A percentile compares a stretch with the other conserved stretches of the same genome.
Conservation (phyloP, 208 protist genomes). For the Naegleria fowleri region DNA sequence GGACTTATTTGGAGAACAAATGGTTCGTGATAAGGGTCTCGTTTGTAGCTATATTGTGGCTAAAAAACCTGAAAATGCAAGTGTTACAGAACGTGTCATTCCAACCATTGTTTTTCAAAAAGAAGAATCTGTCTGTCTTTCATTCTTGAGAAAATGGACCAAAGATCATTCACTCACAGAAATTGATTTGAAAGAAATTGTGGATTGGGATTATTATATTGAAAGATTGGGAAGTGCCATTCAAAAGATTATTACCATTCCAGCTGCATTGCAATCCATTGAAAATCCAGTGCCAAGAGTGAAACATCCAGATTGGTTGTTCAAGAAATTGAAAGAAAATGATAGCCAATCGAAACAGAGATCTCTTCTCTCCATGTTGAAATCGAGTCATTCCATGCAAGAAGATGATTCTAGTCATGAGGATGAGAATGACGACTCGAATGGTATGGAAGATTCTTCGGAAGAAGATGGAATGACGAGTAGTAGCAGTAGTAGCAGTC, state of each 20-base stretch:
- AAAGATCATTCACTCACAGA: constrained; percentile 61
- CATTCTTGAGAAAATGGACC: constrained; percentile 92
- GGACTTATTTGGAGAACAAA: constrained; percentile 95
- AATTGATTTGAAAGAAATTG: constrained; percentile 76
- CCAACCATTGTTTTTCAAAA: constrained; percentile 90
- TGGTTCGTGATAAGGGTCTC: constrained; percentile 95
- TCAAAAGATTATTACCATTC: constrained; percentile 99
- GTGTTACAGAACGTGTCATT: constrained; percentile 95
- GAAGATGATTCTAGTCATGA: constrained; percentile 40
- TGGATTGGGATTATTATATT: constrained; percentile 99
- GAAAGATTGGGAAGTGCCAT: constrained; percentile 87
- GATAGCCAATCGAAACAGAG: background rate
- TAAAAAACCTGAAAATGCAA: constrained; percentile 78
- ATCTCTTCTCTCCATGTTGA: background rate
- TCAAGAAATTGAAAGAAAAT: constrained; percentile 72
- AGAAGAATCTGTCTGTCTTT: constrained; percentile 67
- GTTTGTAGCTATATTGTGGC: constrained; percentile 95
- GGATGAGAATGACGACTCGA: constrained; percentile 20
- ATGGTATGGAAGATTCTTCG: constrained; percentile 27
- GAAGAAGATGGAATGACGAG: background rate
- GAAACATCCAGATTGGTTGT: constrained; percentile 93
- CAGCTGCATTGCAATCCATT: constrained; percentile 92
- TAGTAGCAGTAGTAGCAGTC: too few species aligned
- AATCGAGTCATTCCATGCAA: background rate
- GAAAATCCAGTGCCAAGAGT: constrained; percentile 94